Evolutionary conservation across 2,329 filamentous ascomycete genomes (phyloP).

Genomic region (Mariannaea sp.): DNA sequence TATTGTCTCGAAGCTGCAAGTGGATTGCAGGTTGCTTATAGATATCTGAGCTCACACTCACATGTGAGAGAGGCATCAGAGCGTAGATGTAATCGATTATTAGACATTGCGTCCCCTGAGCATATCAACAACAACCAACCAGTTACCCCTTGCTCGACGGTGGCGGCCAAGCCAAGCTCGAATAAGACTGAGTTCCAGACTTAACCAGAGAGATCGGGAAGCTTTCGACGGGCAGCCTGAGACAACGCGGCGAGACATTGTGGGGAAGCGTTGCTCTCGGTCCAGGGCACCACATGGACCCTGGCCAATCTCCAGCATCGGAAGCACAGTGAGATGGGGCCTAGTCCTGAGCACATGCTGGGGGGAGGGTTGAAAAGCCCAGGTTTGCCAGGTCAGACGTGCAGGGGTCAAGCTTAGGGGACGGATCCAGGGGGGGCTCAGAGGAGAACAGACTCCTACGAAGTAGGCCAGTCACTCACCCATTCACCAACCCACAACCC

Average conservation of each 20-base stretch:
- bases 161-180: conserved; percentile 18
- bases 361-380: conserved; percentile 17
- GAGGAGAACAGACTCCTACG: background rate
- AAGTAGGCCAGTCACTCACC: background rate
- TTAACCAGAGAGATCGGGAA: conserved; percentile 35
- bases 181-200: conserved; percentile 6
- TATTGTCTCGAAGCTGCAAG: conserved; percentile 25
- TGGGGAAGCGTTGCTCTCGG: conserved; percentile 23
- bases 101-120: conserved; percentile 29
- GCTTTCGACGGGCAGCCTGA: conserved; percentile 28
- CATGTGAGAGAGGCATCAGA: conserved; percentile 18
- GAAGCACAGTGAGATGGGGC: conserved; percentile 30
- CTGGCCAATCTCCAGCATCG: conserved; percentile 26
- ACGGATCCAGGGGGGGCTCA: no score
- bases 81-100: no score
- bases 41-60: conserved; percentile 24
- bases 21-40: conserved; percentile 31
- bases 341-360: conserved; percentile 22
- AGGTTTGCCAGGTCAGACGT: conserved; percentile 31
- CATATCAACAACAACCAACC: conserved; percentile 26
- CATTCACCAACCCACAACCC: conserved; percentile 3
- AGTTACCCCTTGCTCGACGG: conserved; percentile 21
- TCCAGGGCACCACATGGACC: conserved; percentile 24
- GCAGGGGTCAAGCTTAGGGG: no score
- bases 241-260: conserved; percentile 28